Percentiles rank a stretch among this genome's conserved stretches.
phyloP scores from a whole-genome alignment of 2,329 filamentous ascomycete genomes.

The Penicillium sp. region DNA sequence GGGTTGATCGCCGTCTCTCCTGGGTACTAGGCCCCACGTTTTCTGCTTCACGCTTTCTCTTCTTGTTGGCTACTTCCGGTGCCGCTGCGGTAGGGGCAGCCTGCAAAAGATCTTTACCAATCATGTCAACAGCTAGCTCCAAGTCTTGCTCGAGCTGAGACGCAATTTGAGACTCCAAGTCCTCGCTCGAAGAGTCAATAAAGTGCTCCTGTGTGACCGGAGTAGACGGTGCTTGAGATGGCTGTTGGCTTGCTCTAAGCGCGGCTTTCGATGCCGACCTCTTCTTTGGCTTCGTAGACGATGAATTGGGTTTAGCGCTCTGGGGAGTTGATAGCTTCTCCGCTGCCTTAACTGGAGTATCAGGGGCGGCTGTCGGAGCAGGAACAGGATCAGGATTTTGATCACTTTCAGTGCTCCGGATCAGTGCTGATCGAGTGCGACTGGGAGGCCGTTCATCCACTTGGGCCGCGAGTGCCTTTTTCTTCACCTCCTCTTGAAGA shows the following conservation, averaged over 20 bases:
- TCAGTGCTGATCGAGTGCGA: constrained; percentile 30
- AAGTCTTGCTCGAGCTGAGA: constrained; percentile 50
- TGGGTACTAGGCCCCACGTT: constrained; percentile 17
- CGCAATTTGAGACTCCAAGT: constrained; percentile 47
- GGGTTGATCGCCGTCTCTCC: constrained; percentile 36
- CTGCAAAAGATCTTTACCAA: constrained; percentile 13
- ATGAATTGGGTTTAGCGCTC: constrained; percentile 14
- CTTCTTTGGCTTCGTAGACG: constrained; percentile 14
- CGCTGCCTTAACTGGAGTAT: constrained; percentile 8
- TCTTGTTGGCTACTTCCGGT: constrained; percentile 28
- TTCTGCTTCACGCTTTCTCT: constrained; percentile 38
- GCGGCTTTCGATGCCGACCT: constrained; percentile 5
- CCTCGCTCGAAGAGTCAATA: constrained; percentile 42
- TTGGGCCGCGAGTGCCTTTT: constrained; percentile 11
- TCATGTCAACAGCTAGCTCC: constrained; percentile 39
- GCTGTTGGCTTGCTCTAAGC: not conserved
- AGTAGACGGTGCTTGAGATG: not conserved
- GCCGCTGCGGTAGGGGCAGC: not conserved
- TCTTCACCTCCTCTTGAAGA: constrained; percentile 10
- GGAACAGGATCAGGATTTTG: constrained; percentile 1
- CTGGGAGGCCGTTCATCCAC: constrained; percentile 19
- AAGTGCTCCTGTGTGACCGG: constrained; percentile 23
- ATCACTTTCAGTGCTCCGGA: constrained; percentile 16
- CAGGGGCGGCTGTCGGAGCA: not conserved
- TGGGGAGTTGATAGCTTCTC: constrained; percentile 2